Base-by-base conservation (phyloP, 345 rosid species). In the Salix purpurea region DNA sequence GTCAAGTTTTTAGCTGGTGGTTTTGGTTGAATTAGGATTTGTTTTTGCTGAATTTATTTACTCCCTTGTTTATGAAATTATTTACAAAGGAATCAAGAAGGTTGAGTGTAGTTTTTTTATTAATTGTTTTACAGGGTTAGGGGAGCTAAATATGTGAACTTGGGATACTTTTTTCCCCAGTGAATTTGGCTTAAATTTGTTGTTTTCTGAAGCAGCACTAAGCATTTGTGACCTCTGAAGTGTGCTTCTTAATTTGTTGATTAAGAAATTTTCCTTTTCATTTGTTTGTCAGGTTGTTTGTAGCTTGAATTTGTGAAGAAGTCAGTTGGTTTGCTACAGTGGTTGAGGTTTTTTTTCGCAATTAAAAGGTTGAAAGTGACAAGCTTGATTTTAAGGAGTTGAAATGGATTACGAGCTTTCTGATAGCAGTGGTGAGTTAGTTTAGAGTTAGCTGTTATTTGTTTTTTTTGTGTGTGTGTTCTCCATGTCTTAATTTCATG, bases 361-460 rank as follows among this genome's bases (percentile, higher is more conserved):
- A 18, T 65, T 62, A 19, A 8, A 65, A 72, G 71, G 10, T 7
- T 34, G 23, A 19, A 67, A 67, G 71, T 52, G 6, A 79, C 42
- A 12, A 44, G 48, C 48, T 77, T 48, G 66, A 36, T 71, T 52
- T 71, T 65, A 37, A 70, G 65, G 26, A 62, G 78, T 70, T 50
- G 72, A 36, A 60, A 85, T 87, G 88, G 86, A 80, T 69, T 83
- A 79, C 36, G 83, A 62, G 65, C 80, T 79, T 52, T 79, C 87
- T 39, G 89, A 83, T 71, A 84, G 89, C 70, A 84, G 85, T 28
- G 85, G 90, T 84, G 79, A 84, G 86, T 77, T 58, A 66, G 28
- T 34, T 62, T 67, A 46, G 4, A 13, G 32, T 26, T 26, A 30
- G 10, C 28, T 61, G 11, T 39, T 58, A 11, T 44, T 36, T 6